phyloP scores from a whole-genome alignment of 441 rosid genomes.

The Syzygium malaccense region DNA sequence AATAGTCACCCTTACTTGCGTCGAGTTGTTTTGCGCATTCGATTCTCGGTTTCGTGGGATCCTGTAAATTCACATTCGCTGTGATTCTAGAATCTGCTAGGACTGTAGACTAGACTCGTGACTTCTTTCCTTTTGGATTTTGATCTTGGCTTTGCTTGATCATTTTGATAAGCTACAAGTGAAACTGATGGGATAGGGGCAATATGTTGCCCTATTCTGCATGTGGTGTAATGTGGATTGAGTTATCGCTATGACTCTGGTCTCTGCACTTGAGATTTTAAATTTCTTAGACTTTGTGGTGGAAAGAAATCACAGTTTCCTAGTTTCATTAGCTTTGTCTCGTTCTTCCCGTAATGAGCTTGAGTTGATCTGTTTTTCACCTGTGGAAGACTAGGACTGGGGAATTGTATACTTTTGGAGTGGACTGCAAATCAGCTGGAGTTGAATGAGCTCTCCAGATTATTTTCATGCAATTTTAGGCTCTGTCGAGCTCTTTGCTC shows the following conservation, averaged over 20 bases:
- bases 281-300: neutral
- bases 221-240: neutral
- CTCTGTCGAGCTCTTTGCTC: neutral
- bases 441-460: neutral
- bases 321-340: neutral
- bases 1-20: neutral
- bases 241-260: neutral
- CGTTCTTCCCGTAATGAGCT: neutral
- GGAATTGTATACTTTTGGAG: neutral
- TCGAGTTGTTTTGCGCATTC: neutral
- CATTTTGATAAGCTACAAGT: neutral
- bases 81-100: neutral
- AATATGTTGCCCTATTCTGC: neutral
- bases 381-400: neutral
- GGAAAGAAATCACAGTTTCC: neutral
- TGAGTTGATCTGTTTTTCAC: neutral
- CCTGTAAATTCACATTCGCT: neutral
- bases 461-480: neutral
- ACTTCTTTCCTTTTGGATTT: neutral
- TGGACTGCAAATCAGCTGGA: neutral
- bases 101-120: neutral
- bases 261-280: neutral
- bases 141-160: neutral
- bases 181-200: neutral
- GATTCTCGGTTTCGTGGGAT: neutral